Conservation (phyloP, 257 asterid species). For the Asclepias syriaca region DNA sequence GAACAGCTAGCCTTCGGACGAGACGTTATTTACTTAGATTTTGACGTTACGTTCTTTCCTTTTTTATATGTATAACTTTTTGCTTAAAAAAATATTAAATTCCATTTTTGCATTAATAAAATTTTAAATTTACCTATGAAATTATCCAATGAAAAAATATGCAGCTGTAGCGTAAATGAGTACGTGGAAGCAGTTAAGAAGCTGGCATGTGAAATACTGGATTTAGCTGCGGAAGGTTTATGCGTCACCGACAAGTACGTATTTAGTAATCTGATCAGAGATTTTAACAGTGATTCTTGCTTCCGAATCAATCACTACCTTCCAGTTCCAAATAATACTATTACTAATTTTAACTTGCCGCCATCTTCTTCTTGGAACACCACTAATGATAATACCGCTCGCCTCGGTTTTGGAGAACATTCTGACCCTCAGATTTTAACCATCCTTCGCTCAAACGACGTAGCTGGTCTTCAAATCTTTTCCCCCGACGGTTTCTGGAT, state of each 20-base stretch:
- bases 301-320: conserved; percentile 76
- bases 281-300: conserved; percentile 63
- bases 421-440: conserved; percentile 81
- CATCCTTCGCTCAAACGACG: conserved; percentile 59
- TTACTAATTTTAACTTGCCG: background rate
- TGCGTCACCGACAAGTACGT: conserved; percentile 30
- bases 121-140: too few relatives aligned
- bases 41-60: background rate
- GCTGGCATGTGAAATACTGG: conserved; percentile 58
- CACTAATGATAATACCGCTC: background rate
- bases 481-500: conserved; percentile 52
- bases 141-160: too few relatives aligned
- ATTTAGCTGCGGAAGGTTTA: conserved; percentile 54
- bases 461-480: conserved; percentile 63
- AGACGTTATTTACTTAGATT: background rate
- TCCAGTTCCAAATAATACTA: background rate
- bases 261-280: conserved; percentile 47
- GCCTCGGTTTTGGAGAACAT: conserved; percentile 82
- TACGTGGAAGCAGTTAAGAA: conserved; percentile 51
- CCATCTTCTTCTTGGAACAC: background rate
- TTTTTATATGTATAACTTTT: too few relatives aligned
- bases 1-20: background rate
- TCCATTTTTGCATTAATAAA: too few relatives aligned
- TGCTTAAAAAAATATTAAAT: too few relatives aligned
- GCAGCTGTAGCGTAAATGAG: conserved; percentile 52